These are phyloP conservation scores for Akanthomyces muscarius DNA, from an alignment of 2,329 filamentous ascomycete genomes.

Conservation along the genomic window DNA sequence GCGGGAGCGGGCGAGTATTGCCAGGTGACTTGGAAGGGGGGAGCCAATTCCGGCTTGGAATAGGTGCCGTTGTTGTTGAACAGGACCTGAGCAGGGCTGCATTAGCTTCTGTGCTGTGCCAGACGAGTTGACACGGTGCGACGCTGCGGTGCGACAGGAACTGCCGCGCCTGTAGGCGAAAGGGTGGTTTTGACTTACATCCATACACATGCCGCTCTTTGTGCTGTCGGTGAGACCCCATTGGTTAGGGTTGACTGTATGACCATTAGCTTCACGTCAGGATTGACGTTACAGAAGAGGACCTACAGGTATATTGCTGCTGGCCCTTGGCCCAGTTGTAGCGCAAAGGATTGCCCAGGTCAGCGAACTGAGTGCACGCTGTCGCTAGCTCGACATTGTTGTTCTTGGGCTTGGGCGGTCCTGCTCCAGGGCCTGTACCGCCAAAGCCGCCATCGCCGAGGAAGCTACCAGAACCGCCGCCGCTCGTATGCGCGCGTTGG, in stretches of 20 bases:
- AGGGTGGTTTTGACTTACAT: constrained; percentile 37
- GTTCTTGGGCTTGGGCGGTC: constrained; percentile 20
- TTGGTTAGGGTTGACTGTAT: constrained; percentile 53
- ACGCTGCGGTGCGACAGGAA: constrained; percentile 6
- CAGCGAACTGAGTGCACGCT: constrained; percentile 42
- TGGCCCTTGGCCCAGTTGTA: constrained; percentile 33
- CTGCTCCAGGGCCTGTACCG: constrained; percentile 22
- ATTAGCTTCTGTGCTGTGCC: constrained; percentile 13
- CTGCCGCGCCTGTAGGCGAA: neutral
- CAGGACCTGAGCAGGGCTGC: constrained; percentile 37
- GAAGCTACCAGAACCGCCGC: constrained; percentile 44
- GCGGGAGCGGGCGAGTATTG: constrained; percentile 38
- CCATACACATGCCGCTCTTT: constrained; percentile 45
- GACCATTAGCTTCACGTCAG: neutral
- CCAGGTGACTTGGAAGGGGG: constrained; percentile 51
- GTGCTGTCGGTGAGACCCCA: constrained; percentile 43
- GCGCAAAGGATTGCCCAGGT: constrained; percentile 38
- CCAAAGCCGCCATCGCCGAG: constrained; percentile 25
- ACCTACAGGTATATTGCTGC: constrained; percentile 44
- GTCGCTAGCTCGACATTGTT: constrained; percentile 33
- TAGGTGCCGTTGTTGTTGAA: constrained; percentile 49
- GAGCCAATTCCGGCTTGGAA: constrained; percentile 41
- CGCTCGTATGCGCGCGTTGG: constrained; percentile 39
- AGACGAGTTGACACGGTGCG: constrained; percentile 2
- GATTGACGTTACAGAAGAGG: neutral